These are phyloP conservation scores for Metschnikowia kofuensis DNA, from an alignment of 805 yeast genomes.

Conservation along the genomic window DNA sequence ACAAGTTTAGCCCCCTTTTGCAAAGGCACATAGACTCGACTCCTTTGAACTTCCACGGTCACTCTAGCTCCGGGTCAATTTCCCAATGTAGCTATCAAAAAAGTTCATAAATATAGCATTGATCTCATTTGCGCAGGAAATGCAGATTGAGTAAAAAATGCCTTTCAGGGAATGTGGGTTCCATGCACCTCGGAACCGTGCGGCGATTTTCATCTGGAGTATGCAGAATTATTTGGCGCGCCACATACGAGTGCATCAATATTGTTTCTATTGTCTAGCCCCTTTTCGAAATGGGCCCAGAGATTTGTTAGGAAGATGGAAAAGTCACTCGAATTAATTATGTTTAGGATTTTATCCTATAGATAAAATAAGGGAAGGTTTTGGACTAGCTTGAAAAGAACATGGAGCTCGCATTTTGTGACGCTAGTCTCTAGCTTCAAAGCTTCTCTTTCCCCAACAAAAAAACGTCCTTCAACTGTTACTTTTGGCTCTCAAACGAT, in stretches of 20 bases:
- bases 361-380: too few relatives aligned
- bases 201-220: constrained; percentile 1
- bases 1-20: too few relatives aligned
- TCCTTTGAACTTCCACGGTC: background rate
- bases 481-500: too few relatives aligned
- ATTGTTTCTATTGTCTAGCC: background rate
- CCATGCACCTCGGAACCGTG: constrained; percentile 3
- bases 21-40: background rate
- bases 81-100: background rate
- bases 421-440: too few relatives aligned
- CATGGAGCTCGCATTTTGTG: too few relatives aligned
- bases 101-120: background rate
- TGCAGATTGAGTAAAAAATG: background rate
- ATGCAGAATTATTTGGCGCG: background rate
- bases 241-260: background rate
- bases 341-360: background rate
- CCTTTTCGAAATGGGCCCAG: background rate
- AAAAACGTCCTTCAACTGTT: too few relatives aligned
- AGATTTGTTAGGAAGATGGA: background rate
- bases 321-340: background rate
- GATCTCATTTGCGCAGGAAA: background rate
- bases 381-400: too few relatives aligned
- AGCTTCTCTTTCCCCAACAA: too few relatives aligned
- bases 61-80: background rate
- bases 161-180: background rate